phyloP scores from a whole-genome alignment of 257 asterid species.

The Solanum neorickii region DNA sequence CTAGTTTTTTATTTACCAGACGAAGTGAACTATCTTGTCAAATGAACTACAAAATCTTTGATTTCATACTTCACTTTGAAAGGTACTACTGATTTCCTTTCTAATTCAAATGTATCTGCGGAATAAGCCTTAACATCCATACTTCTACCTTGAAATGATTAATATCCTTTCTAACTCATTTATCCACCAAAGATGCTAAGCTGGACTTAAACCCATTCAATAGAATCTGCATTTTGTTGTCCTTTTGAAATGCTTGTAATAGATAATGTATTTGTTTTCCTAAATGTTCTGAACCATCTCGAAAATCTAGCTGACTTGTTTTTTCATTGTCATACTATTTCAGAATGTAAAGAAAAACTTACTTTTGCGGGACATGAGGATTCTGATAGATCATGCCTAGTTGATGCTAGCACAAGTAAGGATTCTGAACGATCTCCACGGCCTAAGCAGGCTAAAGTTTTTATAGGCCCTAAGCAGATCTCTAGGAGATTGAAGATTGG shows the following conservation, averaged over 20 bases:
- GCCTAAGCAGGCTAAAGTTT: slow-evolving; percentile 22
- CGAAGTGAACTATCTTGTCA: background rate
- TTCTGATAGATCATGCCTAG: slow-evolving; percentile 18
- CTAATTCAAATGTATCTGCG: background rate
- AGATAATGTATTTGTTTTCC: background rate
- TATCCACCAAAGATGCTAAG: background rate
- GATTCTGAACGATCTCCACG: slow-evolving; percentile 15
- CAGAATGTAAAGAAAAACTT: slow-evolving; percentile 40
- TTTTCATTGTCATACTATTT: slow-evolving; percentile 6
- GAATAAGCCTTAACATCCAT: background rate
- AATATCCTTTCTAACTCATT: background rate
- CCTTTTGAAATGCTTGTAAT: background rate
- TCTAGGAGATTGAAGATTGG: slow-evolving; percentile 30
- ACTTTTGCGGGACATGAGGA: slow-evolving; percentile 19
- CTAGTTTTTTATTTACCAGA: background rate
- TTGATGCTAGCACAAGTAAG: slow-evolving; percentile 12
- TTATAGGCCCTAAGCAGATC: slow-evolving; percentile 18
- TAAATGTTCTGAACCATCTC: background rate
- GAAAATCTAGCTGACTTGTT: slow-evolving; percentile 1
- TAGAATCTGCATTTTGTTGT: background rate
- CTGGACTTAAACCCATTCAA: background rate
- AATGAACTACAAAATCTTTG: background rate
- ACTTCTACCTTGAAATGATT: background rate
- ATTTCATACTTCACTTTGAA: background rate
- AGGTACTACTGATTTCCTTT: background rate